These are phyloP conservation scores for Marsdenia floribunda DNA, from an alignment of 257 asterid genomes.

Conservation along the genomic window DNA sequence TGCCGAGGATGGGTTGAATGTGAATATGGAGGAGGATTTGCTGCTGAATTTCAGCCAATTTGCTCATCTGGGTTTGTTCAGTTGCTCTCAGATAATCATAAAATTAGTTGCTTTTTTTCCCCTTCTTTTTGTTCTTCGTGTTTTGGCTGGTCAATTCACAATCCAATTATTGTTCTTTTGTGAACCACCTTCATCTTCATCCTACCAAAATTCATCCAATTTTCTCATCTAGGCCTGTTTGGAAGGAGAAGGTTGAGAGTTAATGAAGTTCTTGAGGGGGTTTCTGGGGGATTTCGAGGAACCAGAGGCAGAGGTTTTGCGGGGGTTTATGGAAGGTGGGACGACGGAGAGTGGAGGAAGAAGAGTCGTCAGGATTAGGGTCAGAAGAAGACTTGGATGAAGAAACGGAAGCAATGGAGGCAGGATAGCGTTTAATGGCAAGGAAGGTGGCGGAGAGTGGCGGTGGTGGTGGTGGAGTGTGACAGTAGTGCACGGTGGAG, in stretches of 20 bases:
- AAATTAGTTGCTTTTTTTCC: background rate
- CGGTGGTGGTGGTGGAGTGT: conserved; percentile 16
- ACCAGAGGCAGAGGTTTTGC: conserved; percentile 29
- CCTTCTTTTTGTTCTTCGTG: background rate
- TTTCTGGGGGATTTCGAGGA: conserved; percentile 36
- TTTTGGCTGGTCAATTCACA: conserved; percentile 17
- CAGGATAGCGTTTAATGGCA: conserved; percentile 17
- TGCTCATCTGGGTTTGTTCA: background rate
- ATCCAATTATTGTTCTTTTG: background rate
- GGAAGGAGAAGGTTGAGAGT: conserved; percentile 19
- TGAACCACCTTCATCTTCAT: background rate
- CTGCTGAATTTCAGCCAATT: conserved; percentile 12
- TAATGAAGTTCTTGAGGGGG: conserved; percentile 53
- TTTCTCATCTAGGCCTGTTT: conserved; percentile 14
- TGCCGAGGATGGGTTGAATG: background rate
- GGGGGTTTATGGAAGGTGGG: conserved; percentile 51
- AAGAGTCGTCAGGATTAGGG: conserved; percentile 13
- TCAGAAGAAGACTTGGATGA: conserved; percentile 14
- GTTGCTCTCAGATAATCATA: conserved; percentile 1
- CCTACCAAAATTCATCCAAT: conserved; percentile 8
- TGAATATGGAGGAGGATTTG: conserved; percentile 18
- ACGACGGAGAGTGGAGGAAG: conserved; percentile 37
- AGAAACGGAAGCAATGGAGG: conserved; percentile 14
- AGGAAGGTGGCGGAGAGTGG: conserved; percentile 22
- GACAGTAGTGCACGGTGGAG: conserved; percentile 24